A percentile compares a stretch with the other conserved stretches of the same genome.
phyloP scores from a whole-genome alignment of 208 protist genomes.

The Phytomonas sp. region DNA sequence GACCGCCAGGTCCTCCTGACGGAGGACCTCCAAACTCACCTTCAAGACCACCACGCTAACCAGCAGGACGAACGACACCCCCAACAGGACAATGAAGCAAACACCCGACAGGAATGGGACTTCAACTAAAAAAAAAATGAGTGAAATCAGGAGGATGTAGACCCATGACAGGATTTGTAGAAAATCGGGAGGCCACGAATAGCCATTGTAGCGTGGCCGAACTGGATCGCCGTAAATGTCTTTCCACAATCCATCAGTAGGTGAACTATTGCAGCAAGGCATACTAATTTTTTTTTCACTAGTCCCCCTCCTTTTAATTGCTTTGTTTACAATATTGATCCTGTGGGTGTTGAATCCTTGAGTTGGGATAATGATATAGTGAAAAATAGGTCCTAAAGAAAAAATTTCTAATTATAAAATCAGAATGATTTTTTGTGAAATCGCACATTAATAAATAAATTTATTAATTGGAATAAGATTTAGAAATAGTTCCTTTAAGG shows the following conservation, averaged over 20 bases:
- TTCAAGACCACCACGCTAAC: conserved; percentile 35
- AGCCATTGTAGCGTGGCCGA: conserved; percentile 65
- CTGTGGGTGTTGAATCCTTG: not conserved
- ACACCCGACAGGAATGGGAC: conserved; percentile 49
- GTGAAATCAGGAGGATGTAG: conserved; percentile 31
- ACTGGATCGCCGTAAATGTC: conserved; percentile 80
- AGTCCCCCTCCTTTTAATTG: not conserved
- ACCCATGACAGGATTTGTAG: conserved; percentile 65
- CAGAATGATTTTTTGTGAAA: not conserved
- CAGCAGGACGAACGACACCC: conserved; percentile 37
- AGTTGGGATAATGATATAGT: conserved; percentile 1
- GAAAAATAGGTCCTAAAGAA: not conserved
- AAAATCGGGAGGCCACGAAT: conserved; percentile 61
- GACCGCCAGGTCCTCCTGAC: conserved; percentile 61
- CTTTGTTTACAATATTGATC: not conserved
- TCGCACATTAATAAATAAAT: conserved; percentile 1
- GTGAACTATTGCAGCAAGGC: conserved; percentile 25
- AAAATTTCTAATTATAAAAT: not conserved
- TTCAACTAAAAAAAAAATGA: conserved; percentile 59
- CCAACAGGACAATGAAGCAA: conserved; percentile 29
- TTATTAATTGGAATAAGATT: not conserved
- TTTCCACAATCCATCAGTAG: conserved; percentile 51
- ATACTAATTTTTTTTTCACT: conserved; percentile 9
- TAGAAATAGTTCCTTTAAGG: not conserved
- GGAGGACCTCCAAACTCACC: conserved; percentile 50